Conservation (phyloP, 2,329 filamentous ascomycete genomes). For the Sporothrix mexicana region DNA sequence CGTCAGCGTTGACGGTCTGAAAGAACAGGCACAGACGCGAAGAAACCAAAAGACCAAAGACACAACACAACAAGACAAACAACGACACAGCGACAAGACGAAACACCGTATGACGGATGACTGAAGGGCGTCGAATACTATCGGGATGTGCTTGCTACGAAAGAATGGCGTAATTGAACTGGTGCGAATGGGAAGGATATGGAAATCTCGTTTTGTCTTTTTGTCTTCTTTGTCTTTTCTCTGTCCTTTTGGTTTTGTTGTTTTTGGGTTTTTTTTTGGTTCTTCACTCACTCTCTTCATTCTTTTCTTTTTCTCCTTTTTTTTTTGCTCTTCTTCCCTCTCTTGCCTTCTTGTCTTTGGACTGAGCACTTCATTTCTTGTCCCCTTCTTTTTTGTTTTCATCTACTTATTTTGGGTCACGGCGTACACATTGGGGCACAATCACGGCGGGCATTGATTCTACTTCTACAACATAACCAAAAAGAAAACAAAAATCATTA, state of each 20-base stretch:
- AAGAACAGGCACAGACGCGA: background rate
- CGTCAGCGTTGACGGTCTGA: no score
- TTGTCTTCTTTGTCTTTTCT: background rate
- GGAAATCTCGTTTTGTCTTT: background rate
- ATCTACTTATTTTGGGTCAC: background rate
- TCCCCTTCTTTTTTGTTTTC: background rate
- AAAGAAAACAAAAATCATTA: no score
- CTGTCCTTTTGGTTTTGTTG: background rate
- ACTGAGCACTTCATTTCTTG: no score
- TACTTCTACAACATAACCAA: no score
- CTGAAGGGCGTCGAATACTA: background rate
- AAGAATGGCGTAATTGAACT: background rate
- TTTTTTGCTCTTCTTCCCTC: background rate
- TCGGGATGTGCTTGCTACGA: background rate
- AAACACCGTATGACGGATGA: background rate
- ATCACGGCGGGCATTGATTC: no score
- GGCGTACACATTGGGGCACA: background rate
- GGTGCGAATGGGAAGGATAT: background rate
- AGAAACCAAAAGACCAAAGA: background rate
- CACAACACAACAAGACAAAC: background rate
- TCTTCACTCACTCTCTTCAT: background rate
- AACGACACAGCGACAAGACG: background rate
- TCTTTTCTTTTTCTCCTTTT: background rate
- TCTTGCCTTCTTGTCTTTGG: background rate
- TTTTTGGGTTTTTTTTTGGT: background rate